Evolutionary conservation across 1,284 basidiomycete species (phyloP).

Genomic region (Volvariella volvacea): DNA sequence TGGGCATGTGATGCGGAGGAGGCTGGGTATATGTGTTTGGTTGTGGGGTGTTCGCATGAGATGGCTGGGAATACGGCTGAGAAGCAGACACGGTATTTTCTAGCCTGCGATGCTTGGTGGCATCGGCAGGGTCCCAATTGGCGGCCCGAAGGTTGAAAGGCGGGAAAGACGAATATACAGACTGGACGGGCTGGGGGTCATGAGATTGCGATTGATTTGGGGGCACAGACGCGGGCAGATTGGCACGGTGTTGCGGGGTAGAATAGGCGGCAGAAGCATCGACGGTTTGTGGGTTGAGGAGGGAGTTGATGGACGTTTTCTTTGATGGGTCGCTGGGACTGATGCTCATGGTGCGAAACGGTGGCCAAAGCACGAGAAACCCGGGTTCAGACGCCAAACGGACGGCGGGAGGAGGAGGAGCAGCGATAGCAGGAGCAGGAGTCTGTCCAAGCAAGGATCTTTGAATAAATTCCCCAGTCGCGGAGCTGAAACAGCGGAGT

Average conservation of each 20-base stretch:
- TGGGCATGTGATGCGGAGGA: slow-evolving; percentile 12
- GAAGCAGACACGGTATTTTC: slow-evolving; percentile 15
- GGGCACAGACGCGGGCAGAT: slow-evolving; percentile 14
- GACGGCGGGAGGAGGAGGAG: not conserved
- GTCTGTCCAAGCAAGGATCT: slow-evolving; percentile 1
- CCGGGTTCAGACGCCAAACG: too few relatives aligned
- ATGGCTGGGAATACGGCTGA: slow-evolving; percentile 13
- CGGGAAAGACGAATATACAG: slow-evolving; percentile 3
- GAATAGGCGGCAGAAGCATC: slow-evolving; percentile 23
- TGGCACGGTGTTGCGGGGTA: slow-evolving; percentile 11
- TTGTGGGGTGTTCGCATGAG: slow-evolving; percentile 7
- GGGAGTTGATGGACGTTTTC: slow-evolving; percentile 34
- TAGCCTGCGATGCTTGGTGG: slow-evolving; percentile 15
- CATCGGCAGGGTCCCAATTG: slow-evolving; percentile 24
- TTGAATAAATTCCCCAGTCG: not conserved
- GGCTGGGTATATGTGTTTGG: slow-evolving; percentile 12
- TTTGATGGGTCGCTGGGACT: slow-evolving; percentile 28
- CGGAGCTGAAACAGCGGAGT: slow-evolving; percentile 3
- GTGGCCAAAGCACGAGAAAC: not conserved
- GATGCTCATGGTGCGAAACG: slow-evolving; percentile 4
- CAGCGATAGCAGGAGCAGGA: not conserved
- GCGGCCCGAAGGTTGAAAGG: slow-evolving; percentile 26
- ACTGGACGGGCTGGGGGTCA: slow-evolving; percentile 6
- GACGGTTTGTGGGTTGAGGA: slow-evolving; percentile 30
- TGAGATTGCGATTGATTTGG: slow-evolving; percentile 16